Percentiles rank a stretch among this genome's conserved stretches.
These are phyloP conservation scores for Malassezia restricta DNA, from an alignment of 1,284 basidiomycete genomes.

Conservation along the genomic window DNA sequence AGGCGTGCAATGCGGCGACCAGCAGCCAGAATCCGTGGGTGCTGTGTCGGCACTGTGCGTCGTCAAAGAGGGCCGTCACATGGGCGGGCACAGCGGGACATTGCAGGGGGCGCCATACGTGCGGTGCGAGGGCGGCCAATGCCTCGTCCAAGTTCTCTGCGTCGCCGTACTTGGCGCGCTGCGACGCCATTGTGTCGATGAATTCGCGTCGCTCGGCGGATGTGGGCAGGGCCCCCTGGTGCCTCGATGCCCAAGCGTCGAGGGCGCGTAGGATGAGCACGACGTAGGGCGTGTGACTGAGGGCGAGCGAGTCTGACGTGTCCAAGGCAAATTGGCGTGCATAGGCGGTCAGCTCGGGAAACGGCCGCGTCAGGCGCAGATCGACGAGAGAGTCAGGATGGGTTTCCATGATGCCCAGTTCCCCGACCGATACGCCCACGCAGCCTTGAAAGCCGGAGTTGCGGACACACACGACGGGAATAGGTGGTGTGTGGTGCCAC, in stretches of 20 bases:
- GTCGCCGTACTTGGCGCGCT: constrained; percentile 60
- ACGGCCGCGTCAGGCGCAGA: constrained; percentile 75
- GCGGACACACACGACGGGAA: constrained; percentile 29
- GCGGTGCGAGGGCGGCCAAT: constrained; percentile 30
- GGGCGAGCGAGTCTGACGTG: constrained; percentile 26
- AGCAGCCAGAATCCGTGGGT: constrained; percentile 62
- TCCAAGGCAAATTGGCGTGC: constrained; percentile 23
- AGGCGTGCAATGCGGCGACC: constrained; percentile 61
- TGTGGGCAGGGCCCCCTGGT: constrained; percentile 49
- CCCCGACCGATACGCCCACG: constrained; percentile 30
- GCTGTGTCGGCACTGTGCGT: constrained; percentile 50
- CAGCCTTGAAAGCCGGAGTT: constrained; percentile 35
- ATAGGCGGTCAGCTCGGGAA: constrained; percentile 52
- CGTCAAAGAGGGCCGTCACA: constrained; percentile 50
- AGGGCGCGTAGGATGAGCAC: constrained; percentile 56
- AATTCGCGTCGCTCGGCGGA: constrained; percentile 65
- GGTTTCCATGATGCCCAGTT: constrained; percentile 61
- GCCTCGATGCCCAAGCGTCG: constrained; percentile 60
- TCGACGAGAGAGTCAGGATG: constrained; percentile 61
- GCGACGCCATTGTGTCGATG: constrained; percentile 54
- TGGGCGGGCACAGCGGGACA: constrained; percentile 25
- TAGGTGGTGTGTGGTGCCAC: constrained; percentile 24
- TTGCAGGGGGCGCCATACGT: constrained; percentile 36
- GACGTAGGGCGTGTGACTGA: constrained; percentile 37
- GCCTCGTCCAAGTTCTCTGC: constrained; percentile 80